Conservation (phyloP, 768 basidiomycete species). For the Pleurotus citrinopileatus region DNA sequence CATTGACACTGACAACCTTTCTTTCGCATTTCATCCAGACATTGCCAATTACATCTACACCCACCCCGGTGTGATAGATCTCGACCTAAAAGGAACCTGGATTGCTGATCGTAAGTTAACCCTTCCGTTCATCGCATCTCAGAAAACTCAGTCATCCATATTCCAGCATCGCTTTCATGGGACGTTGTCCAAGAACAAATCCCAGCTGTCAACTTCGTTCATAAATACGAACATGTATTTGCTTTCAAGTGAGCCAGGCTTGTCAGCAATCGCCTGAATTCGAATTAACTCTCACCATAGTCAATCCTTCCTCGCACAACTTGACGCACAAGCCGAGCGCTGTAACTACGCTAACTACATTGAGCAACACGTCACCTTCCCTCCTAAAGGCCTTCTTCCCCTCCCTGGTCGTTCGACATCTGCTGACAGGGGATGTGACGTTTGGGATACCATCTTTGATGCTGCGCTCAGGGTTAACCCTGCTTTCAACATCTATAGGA, state of each 20-base stretch:
- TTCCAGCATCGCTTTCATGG: constrained; percentile 55
- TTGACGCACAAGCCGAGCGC: constrained; percentile 47
- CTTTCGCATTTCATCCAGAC: constrained; percentile 43
- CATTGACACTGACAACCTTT: too few species aligned
- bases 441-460: constrained; percentile 66
- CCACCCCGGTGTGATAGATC: constrained; percentile 46
- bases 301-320: constrained; percentile 55
- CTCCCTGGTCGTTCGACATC: constrained; percentile 57
- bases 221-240: constrained; percentile 69
- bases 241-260: constrained; percentile 56
- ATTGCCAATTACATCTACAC: constrained; percentile 74
- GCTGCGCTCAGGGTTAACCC: constrained; percentile 65
- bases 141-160: background rate
- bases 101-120: constrained; percentile 60
- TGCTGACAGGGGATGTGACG: constrained; percentile 52
- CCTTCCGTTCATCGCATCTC: background rate
- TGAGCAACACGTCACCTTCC: constrained; percentile 61
- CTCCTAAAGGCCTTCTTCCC: constrained; percentile 64
- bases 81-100: constrained; percentile 70
- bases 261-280: background rate
- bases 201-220: constrained; percentile 71
- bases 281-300: constrained; percentile 27
- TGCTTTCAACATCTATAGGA: constrained; percentile 74
- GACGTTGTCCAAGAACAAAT: constrained; percentile 66
- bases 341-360: constrained; percentile 68